Conservation (phyloP, 2,329 filamentous ascomycete species). For the Paramyrothecium roridum region DNA sequence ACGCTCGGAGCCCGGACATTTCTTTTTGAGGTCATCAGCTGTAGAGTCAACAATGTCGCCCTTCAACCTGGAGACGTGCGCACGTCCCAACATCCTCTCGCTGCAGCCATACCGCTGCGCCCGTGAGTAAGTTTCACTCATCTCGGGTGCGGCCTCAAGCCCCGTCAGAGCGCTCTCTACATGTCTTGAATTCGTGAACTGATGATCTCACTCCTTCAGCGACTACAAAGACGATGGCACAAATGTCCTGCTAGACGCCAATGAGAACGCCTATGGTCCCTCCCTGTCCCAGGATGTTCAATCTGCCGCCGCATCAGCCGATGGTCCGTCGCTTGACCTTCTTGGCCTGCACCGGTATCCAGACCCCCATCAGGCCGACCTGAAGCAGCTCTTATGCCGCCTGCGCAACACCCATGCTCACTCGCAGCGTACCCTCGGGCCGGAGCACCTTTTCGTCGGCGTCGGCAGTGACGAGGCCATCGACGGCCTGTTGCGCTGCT, state of each 20-base stretch:
- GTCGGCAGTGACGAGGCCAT: constrained; percentile 97
- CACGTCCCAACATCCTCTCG: constrained; percentile 72
- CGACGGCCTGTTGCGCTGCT: constrained; percentile 88
- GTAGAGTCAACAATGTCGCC: constrained; percentile 44
- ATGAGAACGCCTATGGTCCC: constrained; percentile 95
- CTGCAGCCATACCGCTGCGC: constrained; percentile 79
- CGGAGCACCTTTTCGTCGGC: constrained; percentile 88
- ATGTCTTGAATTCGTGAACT: background rate
- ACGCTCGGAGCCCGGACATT: background rate
- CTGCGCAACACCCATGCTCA: constrained; percentile 84
- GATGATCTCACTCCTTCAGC: constrained; percentile 41
- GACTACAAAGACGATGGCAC: constrained; percentile 99
- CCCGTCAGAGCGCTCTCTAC: constrained; percentile 3
- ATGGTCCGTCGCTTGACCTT: constrained; percentile 59
- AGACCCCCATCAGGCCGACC: constrained; percentile 84
- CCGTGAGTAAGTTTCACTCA: constrained; percentile 61
- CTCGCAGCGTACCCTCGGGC: constrained; percentile 68
- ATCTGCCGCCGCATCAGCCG: constrained; percentile 25
- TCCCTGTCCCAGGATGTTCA: constrained; percentile 56
- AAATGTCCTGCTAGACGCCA: constrained; percentile 94
- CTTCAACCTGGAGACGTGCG: constrained; percentile 73
- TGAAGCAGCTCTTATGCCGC: constrained; percentile 84
- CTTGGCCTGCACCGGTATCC: constrained; percentile 89
- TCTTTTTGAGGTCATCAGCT: background rate
- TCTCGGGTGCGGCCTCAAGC: constrained; percentile 7